Evolutionary conservation across 2,329 filamentous ascomycete species (phyloP), one percentile per base, ranked within the genome.

Genomic region (Amauroascus niger): DNA sequence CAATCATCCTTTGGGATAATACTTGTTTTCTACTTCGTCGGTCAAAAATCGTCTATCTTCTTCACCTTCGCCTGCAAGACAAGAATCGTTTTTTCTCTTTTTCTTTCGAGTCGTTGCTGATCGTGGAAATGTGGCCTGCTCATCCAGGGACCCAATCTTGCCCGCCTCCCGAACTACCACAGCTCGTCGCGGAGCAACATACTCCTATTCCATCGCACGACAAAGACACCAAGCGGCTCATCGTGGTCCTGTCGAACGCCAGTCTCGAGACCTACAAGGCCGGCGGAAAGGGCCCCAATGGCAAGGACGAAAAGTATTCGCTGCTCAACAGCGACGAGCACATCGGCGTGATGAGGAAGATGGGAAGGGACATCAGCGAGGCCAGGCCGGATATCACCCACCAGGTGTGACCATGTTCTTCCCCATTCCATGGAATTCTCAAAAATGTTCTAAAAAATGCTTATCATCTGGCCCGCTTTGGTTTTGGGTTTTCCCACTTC

Each of bases 271-370:
- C 93, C 0, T 97, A 96, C 79, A 94, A 94, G 43, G 35, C 50
- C 2, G 71, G 82, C 69, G 76, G 81, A 57, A 56, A 53, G 33
- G 43, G 30, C 3, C n/a, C 45, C 9, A 55, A 50, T 26, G 58
- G 66, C 30, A 82, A 87, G 49, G 90, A 96, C 64, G 91, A 96
- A 69, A 97, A 97, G 72, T 98, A 95, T 73, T 95, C 91, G 57
- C 78, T 98, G 50, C 83, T 98, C 65, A 98, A 98, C 78, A 96
- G 90, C 72, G 93, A 98, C 67, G 93, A 98, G 73, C 93, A 98
- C 69, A 98, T 98, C 62, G 93, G 93, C 58, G 87, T 97, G 60
- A 95, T 98, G 89, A 86, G 93, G 66, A 98, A 97, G 78, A 97
- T 97, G 91, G 95, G 95, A 69, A 81, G 93, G 63, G 93, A 98